These are phyloP conservation scores for Penicillium bialowiezense DNA, from an alignment of 495 filamentous ascomycete species.

Conservation along the genomic window DNA sequence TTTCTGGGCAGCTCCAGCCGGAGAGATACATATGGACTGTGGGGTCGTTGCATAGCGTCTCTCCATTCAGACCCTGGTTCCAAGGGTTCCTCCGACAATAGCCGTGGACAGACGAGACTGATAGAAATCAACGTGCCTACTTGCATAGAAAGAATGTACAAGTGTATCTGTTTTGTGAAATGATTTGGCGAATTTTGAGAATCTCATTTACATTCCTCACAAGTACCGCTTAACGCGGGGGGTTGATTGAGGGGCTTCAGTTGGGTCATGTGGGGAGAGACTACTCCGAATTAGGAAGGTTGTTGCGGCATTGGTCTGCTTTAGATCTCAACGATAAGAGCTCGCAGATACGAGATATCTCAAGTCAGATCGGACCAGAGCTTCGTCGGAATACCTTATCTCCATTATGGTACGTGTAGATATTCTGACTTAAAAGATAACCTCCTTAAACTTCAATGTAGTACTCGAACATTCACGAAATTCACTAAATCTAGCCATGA, in stretches of 20 bases:
- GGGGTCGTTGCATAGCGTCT: constrained; percentile 2
- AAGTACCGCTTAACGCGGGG: constrained; percentile 4
- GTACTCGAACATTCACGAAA: too few species aligned
- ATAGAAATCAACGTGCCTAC: not conserved
- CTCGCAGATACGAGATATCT: too few species aligned
- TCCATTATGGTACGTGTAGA: too few species aligned
- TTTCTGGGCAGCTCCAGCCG: constrained; percentile 27
- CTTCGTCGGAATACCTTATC: too few species aligned
- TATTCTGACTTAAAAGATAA: too few species aligned
- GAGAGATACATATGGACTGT: not conserved
- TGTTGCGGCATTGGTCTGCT: constrained; percentile 15
- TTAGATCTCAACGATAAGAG: constrained; percentile 2
- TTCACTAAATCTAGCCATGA: too few species aligned
- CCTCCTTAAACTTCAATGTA: too few species aligned
- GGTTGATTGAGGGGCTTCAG: not conserved
- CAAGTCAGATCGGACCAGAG: too few species aligned
- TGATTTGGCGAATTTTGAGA: not conserved
- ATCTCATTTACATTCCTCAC: constrained; percentile 5
- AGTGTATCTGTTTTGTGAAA: not conserved
- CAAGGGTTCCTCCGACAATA: not conserved
- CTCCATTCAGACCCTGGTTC: not conserved
- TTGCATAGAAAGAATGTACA: not conserved
- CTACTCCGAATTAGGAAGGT: constrained; percentile 23
- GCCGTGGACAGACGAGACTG: not conserved
- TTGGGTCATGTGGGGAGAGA: constrained; percentile 16